phyloP scores from a whole-genome alignment of 768 basidiomycete genomes.

The Mycena venus region DNA sequence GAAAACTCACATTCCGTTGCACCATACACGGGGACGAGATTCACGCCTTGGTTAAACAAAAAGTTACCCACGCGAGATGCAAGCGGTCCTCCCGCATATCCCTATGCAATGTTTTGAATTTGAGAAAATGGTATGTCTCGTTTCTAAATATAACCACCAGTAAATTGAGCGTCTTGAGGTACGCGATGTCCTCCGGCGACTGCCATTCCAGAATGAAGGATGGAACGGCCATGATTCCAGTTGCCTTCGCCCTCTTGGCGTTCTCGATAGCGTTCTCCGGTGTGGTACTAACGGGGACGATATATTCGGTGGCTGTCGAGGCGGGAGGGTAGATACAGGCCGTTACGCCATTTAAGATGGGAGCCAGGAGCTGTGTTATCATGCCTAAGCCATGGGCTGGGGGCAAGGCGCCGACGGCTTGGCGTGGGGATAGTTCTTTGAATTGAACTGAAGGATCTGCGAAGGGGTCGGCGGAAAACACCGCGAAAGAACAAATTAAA shows the following conservation, averaged over 20 bases:
- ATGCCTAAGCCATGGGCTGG: conserved; percentile 54
- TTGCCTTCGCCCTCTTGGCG: conserved; percentile 41
- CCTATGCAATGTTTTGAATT: conserved; percentile 30
- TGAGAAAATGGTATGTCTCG: not conserved
- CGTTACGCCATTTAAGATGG: conserved; percentile 41
- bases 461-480: not conserved
- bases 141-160: conserved; percentile 36
- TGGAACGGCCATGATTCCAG: conserved; percentile 51
- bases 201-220: conserved; percentile 56
- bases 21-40: conserved; percentile 49
- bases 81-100: conserved; percentile 52
- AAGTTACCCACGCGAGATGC: conserved; percentile 50
- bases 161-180: conserved; percentile 42
- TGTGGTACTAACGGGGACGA: conserved; percentile 52
- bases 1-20: conserved; percentile 47
- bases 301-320: conserved; percentile 29
- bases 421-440: conserved; percentile 12
- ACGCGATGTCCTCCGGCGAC: conserved; percentile 41
- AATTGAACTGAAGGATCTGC: not conserved
- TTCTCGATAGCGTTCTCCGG: conserved; percentile 55
- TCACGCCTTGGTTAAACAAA: conserved; percentile 51
- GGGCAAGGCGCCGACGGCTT: conserved; percentile 45
- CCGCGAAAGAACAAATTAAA: not conserved
- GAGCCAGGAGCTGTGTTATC: conserved; percentile 43
- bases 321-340: conserved; percentile 51